phyloP scores from a whole-genome alignment of 805 yeast species.

The Myxozyma nipponensis region DNA sequence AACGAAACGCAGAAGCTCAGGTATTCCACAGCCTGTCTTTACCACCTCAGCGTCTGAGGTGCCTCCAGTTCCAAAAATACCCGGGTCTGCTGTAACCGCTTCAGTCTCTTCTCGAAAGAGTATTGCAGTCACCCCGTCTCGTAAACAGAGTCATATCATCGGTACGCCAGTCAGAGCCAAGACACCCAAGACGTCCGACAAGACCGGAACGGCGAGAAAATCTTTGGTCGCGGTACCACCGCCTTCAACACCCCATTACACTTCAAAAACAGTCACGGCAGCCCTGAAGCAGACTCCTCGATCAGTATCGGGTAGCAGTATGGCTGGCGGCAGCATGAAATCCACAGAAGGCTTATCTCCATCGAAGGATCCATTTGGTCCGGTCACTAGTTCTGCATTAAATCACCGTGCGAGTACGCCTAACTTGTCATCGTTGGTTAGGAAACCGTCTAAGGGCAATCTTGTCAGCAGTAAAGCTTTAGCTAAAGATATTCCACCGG shows the following conservation, averaged over 20 bases:
- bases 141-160: conserved; percentile 1
- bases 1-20: conserved; percentile 8
- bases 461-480: not conserved
- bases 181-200: not conserved
- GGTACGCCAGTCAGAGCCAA: not conserved
- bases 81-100: not conserved
- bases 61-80: conserved; percentile 6
- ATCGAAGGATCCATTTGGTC: conserved; percentile 13
- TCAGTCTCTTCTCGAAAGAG: not conserved
- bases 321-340: not conserved
- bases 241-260: not conserved
- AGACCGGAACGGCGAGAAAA: not conserved
- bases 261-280: conserved; percentile 5
- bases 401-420: conserved; percentile 26
- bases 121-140: not conserved
- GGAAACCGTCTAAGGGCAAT: conserved; percentile 1
- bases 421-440: conserved; percentile 5
- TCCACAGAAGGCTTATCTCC: not conserved
- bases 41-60: conserved; percentile 1
- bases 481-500: not conserved
- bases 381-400: conserved; percentile 7
- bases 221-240: conserved; percentile 11
- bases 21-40: conserved; percentile 15
- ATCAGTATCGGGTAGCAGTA: not conserved
- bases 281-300: not conserved